Conservation (phyloP, 2,329 filamentous ascomycete genomes). For the Trichoderma cornu-damae region DNA sequence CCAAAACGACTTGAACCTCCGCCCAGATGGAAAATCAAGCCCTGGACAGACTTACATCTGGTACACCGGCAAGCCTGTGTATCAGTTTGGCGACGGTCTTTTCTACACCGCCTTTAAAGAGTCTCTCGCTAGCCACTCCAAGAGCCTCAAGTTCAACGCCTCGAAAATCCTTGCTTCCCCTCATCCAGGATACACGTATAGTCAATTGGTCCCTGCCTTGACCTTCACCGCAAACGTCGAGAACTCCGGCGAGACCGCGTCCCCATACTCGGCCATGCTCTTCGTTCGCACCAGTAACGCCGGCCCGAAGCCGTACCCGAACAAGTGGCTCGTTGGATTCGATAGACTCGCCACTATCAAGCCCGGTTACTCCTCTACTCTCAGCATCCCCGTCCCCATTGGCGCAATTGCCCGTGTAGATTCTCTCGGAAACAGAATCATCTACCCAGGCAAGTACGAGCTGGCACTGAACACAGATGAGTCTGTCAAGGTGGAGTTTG, state of each 20-base stretch:
- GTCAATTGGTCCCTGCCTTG: background rate
- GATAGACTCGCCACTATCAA: constrained; percentile 37
- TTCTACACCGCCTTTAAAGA: constrained; percentile 52
- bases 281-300: constrained; percentile 42
- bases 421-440: constrained; percentile 43
- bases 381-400: constrained; percentile 35
- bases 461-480: constrained; percentile 43
- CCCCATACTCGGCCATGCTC: constrained; percentile 49
- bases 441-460: constrained; percentile 50
- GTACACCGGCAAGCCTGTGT: constrained; percentile 46
- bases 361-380: constrained; percentile 28
- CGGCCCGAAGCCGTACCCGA: constrained; percentile 47
- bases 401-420: constrained; percentile 47
- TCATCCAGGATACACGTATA: constrained; percentile 15
- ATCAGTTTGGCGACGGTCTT: constrained; percentile 48
- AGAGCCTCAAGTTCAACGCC: constrained; percentile 14
- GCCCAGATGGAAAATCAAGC: constrained; percentile 37
- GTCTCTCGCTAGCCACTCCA: background rate
- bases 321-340: constrained; percentile 50
- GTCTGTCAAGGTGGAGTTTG: constrained; percentile 39
- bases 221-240: constrained; percentile 35
- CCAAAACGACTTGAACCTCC: constrained; percentile 52
- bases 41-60: constrained; percentile 55
- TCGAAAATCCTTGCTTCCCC: background rate
- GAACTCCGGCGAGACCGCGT: constrained; percentile 43